A percentile compares a stretch with the other conserved stretches of the same genome.
phyloP scores from a whole-genome alignment of 805 yeast genomes.

The Starmerella sirachaensis region DNA sequence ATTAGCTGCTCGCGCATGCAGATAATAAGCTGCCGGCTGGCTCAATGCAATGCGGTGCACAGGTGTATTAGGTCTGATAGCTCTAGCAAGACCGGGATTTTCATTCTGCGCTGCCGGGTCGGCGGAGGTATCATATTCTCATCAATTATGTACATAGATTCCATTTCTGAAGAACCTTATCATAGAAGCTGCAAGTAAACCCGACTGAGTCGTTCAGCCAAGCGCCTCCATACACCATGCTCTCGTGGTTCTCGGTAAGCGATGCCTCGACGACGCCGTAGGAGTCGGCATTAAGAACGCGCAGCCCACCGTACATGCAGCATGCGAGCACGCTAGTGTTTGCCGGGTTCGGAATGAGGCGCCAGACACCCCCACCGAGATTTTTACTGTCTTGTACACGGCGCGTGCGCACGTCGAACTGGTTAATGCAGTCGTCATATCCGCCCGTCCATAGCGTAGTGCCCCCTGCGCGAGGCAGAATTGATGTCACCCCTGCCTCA shows the following conservation, averaged over 20 bases:
- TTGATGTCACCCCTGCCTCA: conserved; percentile 83
- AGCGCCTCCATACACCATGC: conserved; percentile 95
- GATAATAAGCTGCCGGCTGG: no score
- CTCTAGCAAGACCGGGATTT: no score
- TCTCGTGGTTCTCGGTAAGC: conserved; percentile 44
- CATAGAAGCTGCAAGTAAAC: conserved; percentile 87
- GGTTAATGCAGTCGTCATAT: conserved; percentile 69
- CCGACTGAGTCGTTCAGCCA: conserved; percentile 49
- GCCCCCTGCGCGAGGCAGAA: conserved; percentile 37
- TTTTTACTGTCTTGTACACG: conserved; percentile 35
- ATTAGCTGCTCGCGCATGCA: no score
- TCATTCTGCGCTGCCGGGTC: no score
- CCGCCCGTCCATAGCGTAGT: conserved; percentile 70
- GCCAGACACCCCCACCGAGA: conserved; percentile 94
- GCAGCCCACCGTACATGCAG: conserved; percentile 94
- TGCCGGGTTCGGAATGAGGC: conserved; percentile 53
- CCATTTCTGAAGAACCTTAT: conserved; percentile 73
- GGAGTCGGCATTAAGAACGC: conserved; percentile 36
- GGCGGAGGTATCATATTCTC: no score
- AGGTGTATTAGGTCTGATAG: no score
- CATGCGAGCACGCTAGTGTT: conserved; percentile 49
- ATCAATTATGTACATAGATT: background rate
- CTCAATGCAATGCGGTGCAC: no score
- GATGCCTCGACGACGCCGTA: conserved; percentile 12
- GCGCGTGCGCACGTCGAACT: conserved; percentile 53